A percentile compares a stretch with the other conserved stretches of the same genome.
Conservation (phyloP, 2,329 filamentous ascomycete species). For the Aspergillus brasiliensis region DNA sequence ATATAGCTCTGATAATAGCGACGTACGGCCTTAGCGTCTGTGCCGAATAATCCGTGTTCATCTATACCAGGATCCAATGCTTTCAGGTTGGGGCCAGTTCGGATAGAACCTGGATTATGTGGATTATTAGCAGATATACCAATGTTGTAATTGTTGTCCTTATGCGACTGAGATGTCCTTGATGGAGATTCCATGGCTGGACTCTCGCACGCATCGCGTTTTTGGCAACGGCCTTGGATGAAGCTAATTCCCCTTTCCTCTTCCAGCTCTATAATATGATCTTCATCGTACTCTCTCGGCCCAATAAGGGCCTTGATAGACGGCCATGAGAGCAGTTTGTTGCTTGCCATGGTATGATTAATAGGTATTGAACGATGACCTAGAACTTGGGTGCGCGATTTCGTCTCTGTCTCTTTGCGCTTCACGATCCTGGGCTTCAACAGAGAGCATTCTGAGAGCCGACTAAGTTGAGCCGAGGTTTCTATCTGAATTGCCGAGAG, state of each 20-base stretch:
- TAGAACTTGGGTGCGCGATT: slow-evolving; percentile 20
- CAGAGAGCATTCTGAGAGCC: neutral
- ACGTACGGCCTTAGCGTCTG: slow-evolving; percentile 55
- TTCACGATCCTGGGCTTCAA: slow-evolving; percentile 1
- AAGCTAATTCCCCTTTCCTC: slow-evolving; percentile 72
- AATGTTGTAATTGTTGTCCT: slow-evolving; percentile 33
- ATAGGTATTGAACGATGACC: slow-evolving; percentile 73
- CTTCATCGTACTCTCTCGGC: slow-evolving; percentile 59
- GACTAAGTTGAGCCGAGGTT: slow-evolving; percentile 17
- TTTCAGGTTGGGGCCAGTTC: slow-evolving; percentile 29
- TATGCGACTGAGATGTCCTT: slow-evolving; percentile 21
- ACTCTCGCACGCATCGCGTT: slow-evolving; percentile 60
- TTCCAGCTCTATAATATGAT: slow-evolving; percentile 76
- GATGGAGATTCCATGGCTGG: slow-evolving; percentile 35
- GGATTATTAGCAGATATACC: slow-evolving; percentile 50
- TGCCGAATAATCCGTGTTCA: slow-evolving; percentile 53
- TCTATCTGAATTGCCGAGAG: slow-evolving; percentile 22
- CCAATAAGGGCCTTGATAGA: slow-evolving; percentile 66
- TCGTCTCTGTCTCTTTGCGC: slow-evolving; percentile 14
- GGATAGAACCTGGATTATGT: slow-evolving; percentile 51
- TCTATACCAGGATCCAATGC: slow-evolving; percentile 53
- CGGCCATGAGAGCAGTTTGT: slow-evolving; percentile 75
- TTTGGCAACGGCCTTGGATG: slow-evolving; percentile 78
- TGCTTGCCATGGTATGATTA: slow-evolving; percentile 88
- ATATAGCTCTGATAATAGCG: slow-evolving; percentile 59